These are phyloP conservation scores for Pinus tabuliformis DNA, from an alignment of 75 land plant species.

Conservation along the genomic window DNA sequence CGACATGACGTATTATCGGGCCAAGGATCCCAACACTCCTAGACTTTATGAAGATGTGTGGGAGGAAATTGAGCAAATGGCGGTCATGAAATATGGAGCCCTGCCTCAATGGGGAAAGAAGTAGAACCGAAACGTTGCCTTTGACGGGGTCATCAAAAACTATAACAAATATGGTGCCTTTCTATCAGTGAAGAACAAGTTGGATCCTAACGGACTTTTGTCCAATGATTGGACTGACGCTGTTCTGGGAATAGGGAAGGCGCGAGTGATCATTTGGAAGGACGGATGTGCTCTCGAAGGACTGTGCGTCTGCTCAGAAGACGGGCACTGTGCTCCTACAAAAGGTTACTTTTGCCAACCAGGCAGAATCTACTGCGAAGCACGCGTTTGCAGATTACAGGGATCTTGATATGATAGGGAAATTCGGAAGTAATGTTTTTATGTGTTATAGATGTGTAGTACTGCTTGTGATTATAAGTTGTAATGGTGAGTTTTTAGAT, in stretches of 20 bases:
- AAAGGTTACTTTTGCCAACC: constrained; percentile 21
- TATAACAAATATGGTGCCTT: too few species aligned
- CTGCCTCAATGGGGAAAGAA: constrained; percentile 47
- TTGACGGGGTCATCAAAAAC: too few species aligned
- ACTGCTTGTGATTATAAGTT: too few species aligned
- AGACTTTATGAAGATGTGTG: constrained; percentile 52
- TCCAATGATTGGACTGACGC: constrained; percentile 33
- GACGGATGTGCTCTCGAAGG: constrained; percentile 19
- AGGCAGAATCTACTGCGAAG: constrained; percentile 10
- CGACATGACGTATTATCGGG: constrained; percentile 60
- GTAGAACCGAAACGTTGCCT: too few species aligned
- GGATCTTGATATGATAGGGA: too few species aligned
- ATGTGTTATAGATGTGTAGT: too few species aligned
- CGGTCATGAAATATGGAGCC: constrained; percentile 52
- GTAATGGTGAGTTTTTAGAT: too few species aligned
- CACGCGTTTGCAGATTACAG: constrained; percentile 14
- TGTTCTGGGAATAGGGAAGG: constrained; percentile 7
- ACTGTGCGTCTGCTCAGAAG: constrained; percentile 15
- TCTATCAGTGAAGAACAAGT: too few species aligned
- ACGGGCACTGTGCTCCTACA: constrained; percentile 12
- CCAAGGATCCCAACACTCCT: constrained; percentile 38
- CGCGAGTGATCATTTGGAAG: too few species aligned
- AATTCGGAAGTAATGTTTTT: too few species aligned
- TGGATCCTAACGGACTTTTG: too few species aligned
- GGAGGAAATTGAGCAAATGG: constrained; percentile 83